Evolutionary conservation across 768 basidiomycete species (phyloP).

Genomic region (Hygrophoropsis aurantiaca): DNA sequence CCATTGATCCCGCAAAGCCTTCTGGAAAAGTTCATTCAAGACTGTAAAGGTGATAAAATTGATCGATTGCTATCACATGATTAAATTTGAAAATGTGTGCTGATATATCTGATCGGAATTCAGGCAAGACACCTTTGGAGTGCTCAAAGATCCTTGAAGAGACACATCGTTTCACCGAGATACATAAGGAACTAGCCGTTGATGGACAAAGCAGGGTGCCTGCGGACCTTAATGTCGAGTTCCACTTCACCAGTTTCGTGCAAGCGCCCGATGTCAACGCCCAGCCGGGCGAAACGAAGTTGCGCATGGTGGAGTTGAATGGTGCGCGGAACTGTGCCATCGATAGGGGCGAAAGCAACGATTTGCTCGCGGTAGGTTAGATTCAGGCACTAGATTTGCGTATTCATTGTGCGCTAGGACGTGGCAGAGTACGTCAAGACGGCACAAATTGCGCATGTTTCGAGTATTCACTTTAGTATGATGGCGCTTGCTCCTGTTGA

Average conservation of each 20-base stretch:
- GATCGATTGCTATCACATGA: background rate
- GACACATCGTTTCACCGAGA: constrained; percentile 71
- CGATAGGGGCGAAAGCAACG: constrained; percentile 65
- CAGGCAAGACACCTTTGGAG: constrained; percentile 70
- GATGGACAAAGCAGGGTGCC: constrained; percentile 71
- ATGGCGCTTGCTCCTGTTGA: constrained; percentile 33
- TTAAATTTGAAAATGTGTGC: background rate
- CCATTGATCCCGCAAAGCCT: constrained; percentile 55
- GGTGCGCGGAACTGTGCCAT: constrained; percentile 77
- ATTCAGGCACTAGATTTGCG: background rate
- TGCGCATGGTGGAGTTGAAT: constrained; percentile 80
- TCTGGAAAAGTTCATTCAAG: constrained; percentile 63
- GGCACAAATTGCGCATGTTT: constrained; percentile 32
- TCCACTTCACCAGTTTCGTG: constrained; percentile 90
- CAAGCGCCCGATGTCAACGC: constrained; percentile 50
- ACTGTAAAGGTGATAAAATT: constrained; percentile 49
- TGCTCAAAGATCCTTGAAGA: constrained; percentile 75
- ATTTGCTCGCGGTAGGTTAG: constrained; percentile 53
- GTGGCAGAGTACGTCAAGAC: constrained; percentile 39
- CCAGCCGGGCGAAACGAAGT: constrained; percentile 21
- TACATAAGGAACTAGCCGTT: constrained; percentile 70
- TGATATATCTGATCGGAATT: background rate
- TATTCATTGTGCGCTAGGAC: constrained; percentile 25
- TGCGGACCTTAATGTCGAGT: constrained; percentile 61
- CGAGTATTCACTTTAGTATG: constrained; percentile 37